Conservation (phyloP, 176 grass and related monocot species). For the Alopecurus myosuroides region DNA sequence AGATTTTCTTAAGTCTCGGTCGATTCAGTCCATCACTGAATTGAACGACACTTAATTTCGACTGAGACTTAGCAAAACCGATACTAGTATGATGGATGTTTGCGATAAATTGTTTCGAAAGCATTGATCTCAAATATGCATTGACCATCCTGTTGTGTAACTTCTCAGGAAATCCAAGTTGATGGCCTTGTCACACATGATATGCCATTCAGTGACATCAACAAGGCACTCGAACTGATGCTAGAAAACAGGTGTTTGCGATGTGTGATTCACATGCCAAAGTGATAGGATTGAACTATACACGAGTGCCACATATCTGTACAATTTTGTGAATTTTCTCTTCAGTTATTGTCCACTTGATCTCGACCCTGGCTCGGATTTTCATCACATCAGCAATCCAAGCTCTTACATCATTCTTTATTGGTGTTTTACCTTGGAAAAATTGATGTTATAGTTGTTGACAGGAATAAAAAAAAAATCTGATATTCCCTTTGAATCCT, state of each 20-base stretch:
- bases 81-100: background rate
- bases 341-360: slow-evolving; percentile 14
- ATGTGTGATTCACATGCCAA: slow-evolving; percentile 86
- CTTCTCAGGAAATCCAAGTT: slow-evolving; percentile 82
- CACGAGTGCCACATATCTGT: slow-evolving; percentile 18
- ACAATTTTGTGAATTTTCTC: slow-evolving; percentile 20
- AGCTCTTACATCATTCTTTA: background rate
- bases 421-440: background rate
- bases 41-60: no score
- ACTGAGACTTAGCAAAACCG: background rate
- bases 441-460: slow-evolving; percentile 1
- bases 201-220: slow-evolving; percentile 72
- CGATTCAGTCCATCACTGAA: no score
- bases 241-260: slow-evolving; percentile 75
- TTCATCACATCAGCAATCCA: background rate
- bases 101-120: slow-evolving; percentile 5
- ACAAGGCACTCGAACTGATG: slow-evolving; percentile 77
- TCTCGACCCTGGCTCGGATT: background rate
- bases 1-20: background rate
- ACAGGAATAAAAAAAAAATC: background rate
- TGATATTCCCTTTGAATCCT: background rate
- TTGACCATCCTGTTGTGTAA: slow-evolving; percentile 6
- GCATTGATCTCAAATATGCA: slow-evolving; percentile 11
- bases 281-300: slow-evolving; percentile 17
- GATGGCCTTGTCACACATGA: slow-evolving; percentile 85